A percentile compares a stretch with the other conserved stretches of the same genome.
Evolutionary conservation across 768 basidiomycete species (phyloP).

Genomic region (Leccinum disarticulatum): DNA sequence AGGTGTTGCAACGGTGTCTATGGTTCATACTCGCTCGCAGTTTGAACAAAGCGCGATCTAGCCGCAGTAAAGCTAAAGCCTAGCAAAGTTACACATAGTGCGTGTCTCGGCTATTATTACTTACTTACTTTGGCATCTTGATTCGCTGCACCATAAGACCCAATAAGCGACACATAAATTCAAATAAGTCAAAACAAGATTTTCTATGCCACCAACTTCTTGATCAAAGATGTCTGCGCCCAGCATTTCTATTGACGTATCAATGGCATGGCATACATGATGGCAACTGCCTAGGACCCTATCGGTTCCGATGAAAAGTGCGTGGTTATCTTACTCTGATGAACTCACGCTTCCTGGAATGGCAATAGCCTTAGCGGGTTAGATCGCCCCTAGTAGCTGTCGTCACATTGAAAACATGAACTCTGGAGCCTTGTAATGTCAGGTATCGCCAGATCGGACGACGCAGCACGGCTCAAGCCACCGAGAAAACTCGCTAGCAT

Average conservation of each 20-base stretch:
- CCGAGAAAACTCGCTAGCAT: background rate
- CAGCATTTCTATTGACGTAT: background rate
- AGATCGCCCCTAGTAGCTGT: background rate
- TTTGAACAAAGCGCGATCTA: background rate
- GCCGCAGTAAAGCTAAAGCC: background rate
- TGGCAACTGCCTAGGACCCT: too few relatives aligned
- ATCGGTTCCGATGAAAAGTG: background rate
- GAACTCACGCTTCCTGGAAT: background rate
- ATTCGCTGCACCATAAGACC: background rate
- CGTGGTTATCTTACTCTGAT: background rate
- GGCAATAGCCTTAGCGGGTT: background rate
- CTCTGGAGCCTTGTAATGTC: background rate
- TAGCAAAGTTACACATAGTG: background rate
- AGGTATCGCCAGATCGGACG: background rate
- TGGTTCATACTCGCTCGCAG: background rate
- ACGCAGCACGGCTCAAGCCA: background rate
- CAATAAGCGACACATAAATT: background rate
- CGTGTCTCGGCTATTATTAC: too few relatives aligned
- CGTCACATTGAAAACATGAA: background rate
- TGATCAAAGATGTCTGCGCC: background rate
- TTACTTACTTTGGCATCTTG: too few relatives aligned
- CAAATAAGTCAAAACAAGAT: background rate
- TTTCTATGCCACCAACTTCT: background rate
- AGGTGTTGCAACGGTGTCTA: too few relatives aligned
- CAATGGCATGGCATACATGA: background rate